These are phyloP conservation scores for Candida endomychidarum DNA, from an alignment of 805 yeast genomes.

Conservation along the genomic window DNA sequence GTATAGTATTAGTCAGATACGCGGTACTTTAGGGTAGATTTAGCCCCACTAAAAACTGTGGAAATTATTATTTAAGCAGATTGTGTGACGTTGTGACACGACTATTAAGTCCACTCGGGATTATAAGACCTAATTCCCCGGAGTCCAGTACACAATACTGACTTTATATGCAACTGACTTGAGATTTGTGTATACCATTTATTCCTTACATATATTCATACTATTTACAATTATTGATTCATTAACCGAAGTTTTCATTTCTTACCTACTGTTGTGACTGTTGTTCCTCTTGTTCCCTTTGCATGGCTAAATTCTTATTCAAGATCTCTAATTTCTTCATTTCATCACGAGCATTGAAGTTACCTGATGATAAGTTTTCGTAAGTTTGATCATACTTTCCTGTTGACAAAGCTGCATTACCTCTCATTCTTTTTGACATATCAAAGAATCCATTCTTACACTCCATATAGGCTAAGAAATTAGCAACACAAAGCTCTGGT, in stretches of 20 bases:
- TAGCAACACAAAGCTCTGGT: slow-evolving; percentile 86
- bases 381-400: slow-evolving; percentile 91
- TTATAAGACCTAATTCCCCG: too few species aligned
- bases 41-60: too few species aligned
- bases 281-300: slow-evolving; percentile 15
- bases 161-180: too few species aligned
- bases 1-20: neutral
- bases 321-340: slow-evolving; percentile 65
- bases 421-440: slow-evolving; percentile 86
- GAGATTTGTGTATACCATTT: neutral
- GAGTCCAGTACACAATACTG: too few species aligned
- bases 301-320: slow-evolving; percentile 48
- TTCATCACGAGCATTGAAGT: slow-evolving; percentile 81
- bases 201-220: neutral
- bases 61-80: too few species aligned
- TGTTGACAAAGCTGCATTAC: slow-evolving; percentile 89
- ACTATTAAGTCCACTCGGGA: too few species aligned
- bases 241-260: too few species aligned
- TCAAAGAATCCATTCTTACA: slow-evolving; percentile 91
- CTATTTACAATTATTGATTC: too few species aligned
- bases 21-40: too few species aligned
- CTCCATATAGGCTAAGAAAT: slow-evolving; percentile 81
- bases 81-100: too few species aligned
- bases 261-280: too few species aligned
- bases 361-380: slow-evolving; percentile 73